Evolutionary conservation across 805 yeast species (phyloP).

Genomic region (Myxozyma lipomycoides): DNA sequence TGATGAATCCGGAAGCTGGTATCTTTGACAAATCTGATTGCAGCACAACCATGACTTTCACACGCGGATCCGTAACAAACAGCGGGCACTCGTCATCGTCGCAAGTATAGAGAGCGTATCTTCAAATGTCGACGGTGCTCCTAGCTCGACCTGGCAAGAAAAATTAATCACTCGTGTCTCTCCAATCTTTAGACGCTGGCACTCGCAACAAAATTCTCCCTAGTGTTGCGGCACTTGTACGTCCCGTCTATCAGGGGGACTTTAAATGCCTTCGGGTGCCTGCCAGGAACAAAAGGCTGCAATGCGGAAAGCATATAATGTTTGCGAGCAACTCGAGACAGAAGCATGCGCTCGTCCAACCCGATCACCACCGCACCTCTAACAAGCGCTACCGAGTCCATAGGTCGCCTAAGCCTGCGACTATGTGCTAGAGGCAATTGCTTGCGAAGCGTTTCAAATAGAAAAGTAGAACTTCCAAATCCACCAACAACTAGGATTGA

Average conservation of each 20-base stretch:
- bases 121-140: conserved; percentile 7
- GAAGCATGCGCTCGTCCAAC: conserved; percentile 15
- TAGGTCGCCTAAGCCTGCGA: conserved; percentile 13
- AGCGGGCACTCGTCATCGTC: conserved; percentile 18
- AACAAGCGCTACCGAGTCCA: conserved; percentile 22
- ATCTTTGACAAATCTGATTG: conserved; percentile 12
- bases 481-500: conserved; percentile 26
- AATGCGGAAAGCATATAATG: conserved; percentile 17
- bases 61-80: conserved; percentile 4
- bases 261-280: conserved; percentile 15
- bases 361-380: conserved; percentile 25
- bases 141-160: conserved; percentile 6
- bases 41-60: conserved; percentile 9
- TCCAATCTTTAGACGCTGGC: conserved; percentile 13
- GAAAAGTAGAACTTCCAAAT: conserved; percentile 21
- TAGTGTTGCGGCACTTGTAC: conserved; percentile 9
- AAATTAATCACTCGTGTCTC: conserved; percentile 4
- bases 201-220: conserved; percentile 12
- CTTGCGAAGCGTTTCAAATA: conserved; percentile 9
- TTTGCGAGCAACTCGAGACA: conserved; percentile 20
- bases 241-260: conserved; percentile 13
- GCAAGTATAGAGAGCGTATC: conserved; percentile 14
- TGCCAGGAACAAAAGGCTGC: conserved; percentile 11
- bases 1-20: conserved; percentile 1
- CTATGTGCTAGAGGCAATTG: conserved; percentile 15